These are phyloP conservation scores for Dothistroma pini DNA, from an alignment of 2,329 filamentous ascomycete genomes.

Conservation along the genomic window DNA sequence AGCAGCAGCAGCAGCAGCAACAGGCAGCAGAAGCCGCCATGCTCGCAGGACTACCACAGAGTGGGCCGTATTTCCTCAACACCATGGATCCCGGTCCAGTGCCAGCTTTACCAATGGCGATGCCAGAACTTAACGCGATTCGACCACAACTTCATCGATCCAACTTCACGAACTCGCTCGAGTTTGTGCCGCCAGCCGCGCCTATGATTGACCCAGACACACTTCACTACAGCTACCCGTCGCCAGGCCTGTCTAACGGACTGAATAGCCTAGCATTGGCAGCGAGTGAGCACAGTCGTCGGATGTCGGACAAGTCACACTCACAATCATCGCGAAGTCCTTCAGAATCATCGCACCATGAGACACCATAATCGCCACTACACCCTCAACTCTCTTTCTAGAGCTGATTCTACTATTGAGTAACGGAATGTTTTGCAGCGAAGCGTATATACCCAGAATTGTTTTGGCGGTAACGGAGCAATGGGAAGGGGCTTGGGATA, in stretches of 20 bases:
- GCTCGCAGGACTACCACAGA: conserved; percentile 24
- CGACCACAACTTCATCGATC: conserved; percentile 35
- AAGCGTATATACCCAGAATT: conserved; percentile 11
- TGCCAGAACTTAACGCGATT: conserved; percentile 27
- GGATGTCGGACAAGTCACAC: conserved; percentile 32
- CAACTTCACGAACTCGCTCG: conserved; percentile 33
- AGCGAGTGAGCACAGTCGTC: conserved; percentile 32
- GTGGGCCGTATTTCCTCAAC: conserved; percentile 35
- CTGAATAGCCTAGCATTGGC: conserved; percentile 38
- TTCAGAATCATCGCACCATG: conserved; percentile 17
- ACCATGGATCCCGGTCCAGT: conserved; percentile 34
- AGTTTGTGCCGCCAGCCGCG: conserved; percentile 32
- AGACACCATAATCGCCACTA: conserved; percentile 9
- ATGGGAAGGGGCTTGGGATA: background rate
- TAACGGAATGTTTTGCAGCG: conserved; percentile 5
- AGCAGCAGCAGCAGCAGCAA: conserved; percentile 17
- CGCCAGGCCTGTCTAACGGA: conserved; percentile 37
- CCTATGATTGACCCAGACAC: conserved; percentile 33
- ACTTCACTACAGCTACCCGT: conserved; percentile 37
- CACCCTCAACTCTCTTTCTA: background rate
- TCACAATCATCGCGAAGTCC: conserved; percentile 23
- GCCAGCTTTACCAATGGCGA: conserved; percentile 33
- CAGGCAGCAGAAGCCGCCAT: conserved; percentile 25
- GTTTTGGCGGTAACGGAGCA: background rate
- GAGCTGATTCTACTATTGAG: conserved; percentile 1